Evolutionary conservation across 1,139 yeast species (phyloP), one percentile per base, ranked within the genome.

Genomic region (Saccharomyces pastorianus): DNA sequence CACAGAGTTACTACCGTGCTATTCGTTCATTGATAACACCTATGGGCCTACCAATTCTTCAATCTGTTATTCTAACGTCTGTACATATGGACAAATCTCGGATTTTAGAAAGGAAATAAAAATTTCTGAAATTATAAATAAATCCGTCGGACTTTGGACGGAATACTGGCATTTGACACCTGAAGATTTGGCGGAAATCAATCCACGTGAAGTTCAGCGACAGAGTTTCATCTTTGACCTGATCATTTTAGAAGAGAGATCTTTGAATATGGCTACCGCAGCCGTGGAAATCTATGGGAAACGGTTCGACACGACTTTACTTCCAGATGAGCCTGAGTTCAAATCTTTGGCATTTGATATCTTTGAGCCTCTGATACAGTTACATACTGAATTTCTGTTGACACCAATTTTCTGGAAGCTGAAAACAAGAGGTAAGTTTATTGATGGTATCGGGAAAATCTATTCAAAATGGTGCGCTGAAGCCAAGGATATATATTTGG

Each of bases 191-290:
- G 71, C 76, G 9, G 79, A 76, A 42, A 73, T 83, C 11, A 85
- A 81, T 55, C 80, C 79, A 28, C 72, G 72, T 9, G 80, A 82
- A 51, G 75, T 85, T 8, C 83, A 82, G 63, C 76, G 84, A 44
- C 96, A 89, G 66, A 85, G 88, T 52, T 82, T 84, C 51, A 79
- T 88, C 4, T 91, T 86, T 68, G 96, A 89, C 65, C 71, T 88
- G 49, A 80, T 89, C 34, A 76, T 84, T 55, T 80, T 84, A 52
- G 96, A 88, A 60, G 90, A 85, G 61, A 79, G 82, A n/a, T 86
- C 85, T 55, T 78, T 88, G 28, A 82, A 81, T 54, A 78, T 89
- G 64, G 84, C 91, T 2, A 76, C 77, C 58, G 81, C 87, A 6
- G 84, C 88, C 56, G 75, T 85, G 2, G 80, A 81, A 61, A 75